Conservation (phyloP, 2,329 filamentous ascomycete species). For the Monilinia laxa region DNA sequence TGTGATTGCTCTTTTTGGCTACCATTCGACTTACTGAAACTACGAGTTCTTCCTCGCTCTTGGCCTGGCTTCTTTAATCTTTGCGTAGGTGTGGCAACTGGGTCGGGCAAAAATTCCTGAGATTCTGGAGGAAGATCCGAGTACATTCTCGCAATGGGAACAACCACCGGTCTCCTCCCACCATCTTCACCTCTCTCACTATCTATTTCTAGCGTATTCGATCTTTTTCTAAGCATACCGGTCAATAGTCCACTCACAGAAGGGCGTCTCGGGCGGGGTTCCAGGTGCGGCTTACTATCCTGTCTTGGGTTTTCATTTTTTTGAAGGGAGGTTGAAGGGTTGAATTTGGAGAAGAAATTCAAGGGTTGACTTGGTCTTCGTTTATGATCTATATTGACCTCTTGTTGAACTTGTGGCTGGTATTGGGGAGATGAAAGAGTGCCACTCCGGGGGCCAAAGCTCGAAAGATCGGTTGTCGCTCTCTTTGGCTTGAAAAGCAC, state of each 20-base stretch:
- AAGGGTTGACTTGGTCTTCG: conserved; percentile 20
- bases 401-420: background rate
- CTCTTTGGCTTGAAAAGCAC: conserved; percentile 17
- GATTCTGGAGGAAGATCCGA: conserved; percentile 30
- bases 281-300: conserved; percentile 18
- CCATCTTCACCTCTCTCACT: conserved; percentile 10
- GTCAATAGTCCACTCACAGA: conserved; percentile 35
- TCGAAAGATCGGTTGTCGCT: conserved; percentile 18
- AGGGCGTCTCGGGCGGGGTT: conserved; percentile 27
- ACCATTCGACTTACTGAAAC: background rate
- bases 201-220: conserved; percentile 30
- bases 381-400: background rate
- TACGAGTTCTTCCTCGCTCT: background rate
- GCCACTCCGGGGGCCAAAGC: background rate
- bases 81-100: conserved; percentile 1
- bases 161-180: background rate
- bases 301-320: conserved; percentile 12
- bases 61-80: background rate
- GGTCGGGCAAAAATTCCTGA: conserved; percentile 1
- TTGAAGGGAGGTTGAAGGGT: conserved; percentile 13
- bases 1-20: background rate
- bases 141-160: conserved; percentile 34
- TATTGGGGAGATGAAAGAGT: conserved; percentile 11
- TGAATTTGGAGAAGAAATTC: conserved; percentile 22
- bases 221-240: conserved; percentile 33